Percentiles rank a stretch among this genome's conserved stretches.
phyloP scores from a whole-genome alignment of 164 flowering plant genomes.

The Aristolochia contorta region DNA sequence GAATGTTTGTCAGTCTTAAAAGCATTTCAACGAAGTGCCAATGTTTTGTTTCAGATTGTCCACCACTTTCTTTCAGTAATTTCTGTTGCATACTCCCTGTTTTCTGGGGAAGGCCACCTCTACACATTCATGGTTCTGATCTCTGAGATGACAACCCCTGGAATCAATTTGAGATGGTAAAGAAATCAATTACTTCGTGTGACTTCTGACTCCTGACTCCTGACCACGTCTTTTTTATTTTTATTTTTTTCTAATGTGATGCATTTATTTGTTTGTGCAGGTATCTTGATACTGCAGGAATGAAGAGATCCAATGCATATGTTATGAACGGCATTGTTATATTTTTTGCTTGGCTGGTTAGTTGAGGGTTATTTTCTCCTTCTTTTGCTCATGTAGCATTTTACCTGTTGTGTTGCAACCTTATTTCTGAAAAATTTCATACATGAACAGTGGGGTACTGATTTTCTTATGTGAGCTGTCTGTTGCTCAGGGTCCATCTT shows the following conservation, averaged over 20 bases:
- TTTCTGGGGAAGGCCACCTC: conserved; percentile 81
- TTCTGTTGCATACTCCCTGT: conserved; percentile 78
- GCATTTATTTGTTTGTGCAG: conserved; percentile 26
- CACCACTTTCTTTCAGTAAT: conserved; percentile 75
- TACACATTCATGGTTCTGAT: conserved; percentile 90
- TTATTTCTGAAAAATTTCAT: neutral
- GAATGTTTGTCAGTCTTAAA: neutral
- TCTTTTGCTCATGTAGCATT: neutral
- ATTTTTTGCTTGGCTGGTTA: conserved; percentile 88
- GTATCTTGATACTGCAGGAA: conserved; percentile 84
- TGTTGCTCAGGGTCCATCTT: too few species aligned
- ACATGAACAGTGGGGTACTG: too few species aligned
- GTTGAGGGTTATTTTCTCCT: conserved; percentile 14
- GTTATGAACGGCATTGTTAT: conserved; percentile 74
- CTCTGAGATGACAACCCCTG: conserved; percentile 92
- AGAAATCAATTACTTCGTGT: neutral
- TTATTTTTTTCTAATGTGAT: neutral
- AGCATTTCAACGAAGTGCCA: neutral
- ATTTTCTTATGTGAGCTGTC: too few species aligned
- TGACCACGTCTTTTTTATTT: neutral
- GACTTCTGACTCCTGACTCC: neutral
- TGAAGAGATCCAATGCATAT: conserved; percentile 81
- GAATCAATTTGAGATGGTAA: conserved; percentile 90
- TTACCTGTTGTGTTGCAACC: neutral
- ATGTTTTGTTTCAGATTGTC: conserved; percentile 48